These are phyloP conservation scores for Nannochloris sp. DNA, from an alignment of 139 green algal species.

Conservation along the genomic window DNA sequence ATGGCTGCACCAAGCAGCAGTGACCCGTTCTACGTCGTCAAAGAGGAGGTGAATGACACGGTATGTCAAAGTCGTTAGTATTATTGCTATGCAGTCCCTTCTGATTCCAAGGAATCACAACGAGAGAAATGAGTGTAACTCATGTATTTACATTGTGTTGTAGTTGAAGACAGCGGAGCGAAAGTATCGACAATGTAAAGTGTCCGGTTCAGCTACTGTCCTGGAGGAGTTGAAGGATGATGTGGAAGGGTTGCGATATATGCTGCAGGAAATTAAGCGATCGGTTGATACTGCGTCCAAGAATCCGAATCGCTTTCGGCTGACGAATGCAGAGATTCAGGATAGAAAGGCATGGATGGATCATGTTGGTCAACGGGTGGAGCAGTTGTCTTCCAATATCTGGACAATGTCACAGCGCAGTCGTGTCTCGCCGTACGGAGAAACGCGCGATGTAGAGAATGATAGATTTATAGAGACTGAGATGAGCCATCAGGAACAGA, in stretches of 20 bases:
- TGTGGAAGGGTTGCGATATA: conserved; percentile 36
- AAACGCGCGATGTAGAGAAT: conserved; percentile 37
- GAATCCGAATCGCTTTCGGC: conserved; percentile 62
- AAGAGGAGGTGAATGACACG: conserved; percentile 24
- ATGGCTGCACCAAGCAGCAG: not conserved
- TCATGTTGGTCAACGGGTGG: conserved; percentile 39
- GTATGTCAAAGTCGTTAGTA: conserved; percentile 1
- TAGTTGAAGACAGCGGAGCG: not conserved
- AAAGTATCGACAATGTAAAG: conserved; percentile 7
- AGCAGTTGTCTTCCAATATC: not conserved
- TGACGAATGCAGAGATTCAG: conserved; percentile 57
- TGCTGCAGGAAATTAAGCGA: conserved; percentile 57
- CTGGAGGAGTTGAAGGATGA: conserved; percentile 31
- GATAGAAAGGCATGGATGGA: conserved; percentile 57
- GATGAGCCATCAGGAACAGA: conserved; percentile 46
- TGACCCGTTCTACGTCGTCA: conserved; percentile 30
- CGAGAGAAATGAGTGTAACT: too few species aligned
- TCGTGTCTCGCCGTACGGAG: not conserved
- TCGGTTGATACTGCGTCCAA: conserved; percentile 62
- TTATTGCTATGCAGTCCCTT: too few species aligned
- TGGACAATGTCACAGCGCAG: conserved; percentile 6
- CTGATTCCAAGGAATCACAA: too few species aligned
- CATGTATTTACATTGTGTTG: too few species aligned
- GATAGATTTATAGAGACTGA: conserved; percentile 54
- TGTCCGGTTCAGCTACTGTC: too few species aligned